Conservation (phyloP, 441 rosid genomes). For the Eruca vesicaria region DNA sequence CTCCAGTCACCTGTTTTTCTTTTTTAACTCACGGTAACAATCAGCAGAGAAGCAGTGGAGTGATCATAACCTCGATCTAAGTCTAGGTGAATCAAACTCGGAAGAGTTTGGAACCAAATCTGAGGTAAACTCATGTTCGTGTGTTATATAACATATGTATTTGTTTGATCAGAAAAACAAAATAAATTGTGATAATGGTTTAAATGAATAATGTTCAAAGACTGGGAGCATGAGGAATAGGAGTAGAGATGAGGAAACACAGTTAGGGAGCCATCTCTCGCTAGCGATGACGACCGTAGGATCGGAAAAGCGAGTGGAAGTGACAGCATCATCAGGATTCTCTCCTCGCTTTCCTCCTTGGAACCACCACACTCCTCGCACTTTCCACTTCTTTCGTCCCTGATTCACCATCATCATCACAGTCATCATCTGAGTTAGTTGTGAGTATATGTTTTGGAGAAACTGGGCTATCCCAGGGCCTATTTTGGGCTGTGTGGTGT, state of each 20-base stretch:
- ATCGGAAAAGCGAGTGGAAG: constrained; percentile 31
- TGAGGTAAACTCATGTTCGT: constrained; percentile 9
- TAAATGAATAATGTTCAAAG: constrained; percentile 22
- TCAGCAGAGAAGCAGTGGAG: constrained; percentile 15
- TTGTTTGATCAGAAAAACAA: neutral
- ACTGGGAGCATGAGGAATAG: constrained; percentile 52
- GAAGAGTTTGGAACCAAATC: constrained; percentile 25
- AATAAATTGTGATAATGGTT: neutral
- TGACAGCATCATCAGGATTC: constrained; percentile 99
- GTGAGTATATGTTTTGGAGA: neutral
- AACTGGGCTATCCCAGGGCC: neutral
- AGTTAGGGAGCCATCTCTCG: constrained; percentile 60
- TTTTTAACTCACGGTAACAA: neutral
- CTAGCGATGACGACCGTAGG: constrained; percentile 31
- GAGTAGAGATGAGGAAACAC: constrained; percentile 40
- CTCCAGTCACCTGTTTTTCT: neutral
- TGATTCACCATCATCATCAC: neutral
- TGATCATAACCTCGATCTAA: constrained; percentile 74
- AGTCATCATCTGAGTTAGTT: neutral
- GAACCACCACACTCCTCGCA: constrained; percentile 2
- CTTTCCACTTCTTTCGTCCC: constrained; percentile 15
- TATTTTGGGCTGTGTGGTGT: neutral
- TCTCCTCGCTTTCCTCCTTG: constrained; percentile 59
- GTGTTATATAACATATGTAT: neutral
- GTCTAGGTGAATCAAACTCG: constrained; percentile 61